These are phyloP conservation scores for Scytalidium lignicola DNA, from an alignment of 2,329 filamentous ascomycete genomes.

Conservation along the genomic window DNA sequence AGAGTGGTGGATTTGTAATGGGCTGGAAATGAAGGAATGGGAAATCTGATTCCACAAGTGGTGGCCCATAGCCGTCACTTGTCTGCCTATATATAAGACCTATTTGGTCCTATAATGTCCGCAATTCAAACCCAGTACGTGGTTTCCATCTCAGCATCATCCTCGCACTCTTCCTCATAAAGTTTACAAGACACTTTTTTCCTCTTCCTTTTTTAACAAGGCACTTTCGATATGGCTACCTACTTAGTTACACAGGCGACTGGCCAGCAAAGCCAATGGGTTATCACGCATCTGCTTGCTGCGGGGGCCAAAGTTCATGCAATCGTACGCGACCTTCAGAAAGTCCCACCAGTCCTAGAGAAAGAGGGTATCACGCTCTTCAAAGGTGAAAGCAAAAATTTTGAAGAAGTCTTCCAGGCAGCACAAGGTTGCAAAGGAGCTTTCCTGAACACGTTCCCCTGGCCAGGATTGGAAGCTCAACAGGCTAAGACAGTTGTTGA, in stretches of 20 bases:
- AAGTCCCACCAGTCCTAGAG: slow-evolving; percentile 22
- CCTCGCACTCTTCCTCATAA: too few relatives aligned
- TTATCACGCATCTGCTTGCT: slow-evolving; percentile 28
- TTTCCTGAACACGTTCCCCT: slow-evolving; percentile 10
- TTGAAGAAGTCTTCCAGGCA: slow-evolving; percentile 26
- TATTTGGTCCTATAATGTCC: too few relatives aligned
- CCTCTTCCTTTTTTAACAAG: too few relatives aligned
- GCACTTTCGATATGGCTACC: too few relatives aligned
- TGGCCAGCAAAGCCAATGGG: slow-evolving; percentile 8
- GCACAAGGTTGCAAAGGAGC: slow-evolving; percentile 27
- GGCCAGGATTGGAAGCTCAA: slow-evolving; percentile 1
- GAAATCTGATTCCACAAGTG: too few relatives aligned
- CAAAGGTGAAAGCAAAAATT: slow-evolving; percentile 30
- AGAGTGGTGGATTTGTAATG: too few relatives aligned
- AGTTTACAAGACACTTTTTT: too few relatives aligned
- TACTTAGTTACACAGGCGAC: slow-evolving; percentile 2
- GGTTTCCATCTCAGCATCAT: too few relatives aligned
- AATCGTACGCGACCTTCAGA: slow-evolving; percentile 29
- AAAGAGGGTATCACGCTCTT: slow-evolving; percentile 28
- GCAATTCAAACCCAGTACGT: too few relatives aligned
- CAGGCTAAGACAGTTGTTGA: slow-evolving; percentile 10
- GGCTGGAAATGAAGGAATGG: too few relatives aligned
- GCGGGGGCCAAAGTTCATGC: slow-evolving; percentile 31
- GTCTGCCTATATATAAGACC: too few relatives aligned
- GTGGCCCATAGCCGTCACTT: too few relatives aligned